Evolutionary conservation across 2,329 filamentous ascomycete genomes (phyloP).

Genomic region (Apiospora kogelbergensis): DNA sequence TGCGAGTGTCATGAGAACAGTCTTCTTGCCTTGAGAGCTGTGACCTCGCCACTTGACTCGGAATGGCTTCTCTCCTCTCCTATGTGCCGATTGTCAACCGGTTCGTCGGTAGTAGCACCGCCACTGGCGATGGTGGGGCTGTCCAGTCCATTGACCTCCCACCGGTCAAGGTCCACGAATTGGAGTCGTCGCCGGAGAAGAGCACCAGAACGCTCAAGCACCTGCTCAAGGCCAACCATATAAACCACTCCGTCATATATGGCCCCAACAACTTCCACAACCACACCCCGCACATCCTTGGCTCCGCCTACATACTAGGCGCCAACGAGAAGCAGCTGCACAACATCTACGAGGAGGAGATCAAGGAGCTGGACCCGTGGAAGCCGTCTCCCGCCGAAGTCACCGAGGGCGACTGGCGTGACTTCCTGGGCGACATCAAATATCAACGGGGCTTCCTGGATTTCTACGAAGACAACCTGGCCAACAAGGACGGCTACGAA

Average conservation of each 20-base stretch:
- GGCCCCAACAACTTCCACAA: conserved; percentile 77
- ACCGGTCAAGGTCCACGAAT: conserved; percentile 70
- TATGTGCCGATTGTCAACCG: conserved; percentile 42
- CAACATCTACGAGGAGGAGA: conserved; percentile 76
- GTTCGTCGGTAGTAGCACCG: conserved; percentile 28
- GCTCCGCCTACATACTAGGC: conserved; percentile 83
- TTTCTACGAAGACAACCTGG: conserved; percentile 92
- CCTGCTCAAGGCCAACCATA: conserved; percentile 86
- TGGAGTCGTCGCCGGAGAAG: conserved; percentile 80
- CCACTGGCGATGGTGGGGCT: conserved; percentile 15
- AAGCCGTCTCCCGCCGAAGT: conserved; percentile 82
- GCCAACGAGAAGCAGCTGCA: conserved; percentile 72
- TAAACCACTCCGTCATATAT: conserved; percentile 82
- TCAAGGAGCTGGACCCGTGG: conserved; percentile 76
- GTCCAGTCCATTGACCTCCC: conserved; percentile 54
- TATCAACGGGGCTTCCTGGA: conserved; percentile 92
- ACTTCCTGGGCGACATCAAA: conserved; percentile 73
- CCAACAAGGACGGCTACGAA: conserved; percentile 70
- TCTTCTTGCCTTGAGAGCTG: not conserved
- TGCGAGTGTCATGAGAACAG: not conserved
- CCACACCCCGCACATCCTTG: conserved; percentile 78
- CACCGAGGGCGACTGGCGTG: conserved; percentile 79
- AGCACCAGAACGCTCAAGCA: conserved; percentile 84
- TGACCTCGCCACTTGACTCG: conserved; percentile 4
- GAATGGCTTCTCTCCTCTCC: conserved; percentile 40